Evolutionary conservation across 169 alveolate genomes (phyloP).

Genomic region (Hepatocystis sp.): DNA sequence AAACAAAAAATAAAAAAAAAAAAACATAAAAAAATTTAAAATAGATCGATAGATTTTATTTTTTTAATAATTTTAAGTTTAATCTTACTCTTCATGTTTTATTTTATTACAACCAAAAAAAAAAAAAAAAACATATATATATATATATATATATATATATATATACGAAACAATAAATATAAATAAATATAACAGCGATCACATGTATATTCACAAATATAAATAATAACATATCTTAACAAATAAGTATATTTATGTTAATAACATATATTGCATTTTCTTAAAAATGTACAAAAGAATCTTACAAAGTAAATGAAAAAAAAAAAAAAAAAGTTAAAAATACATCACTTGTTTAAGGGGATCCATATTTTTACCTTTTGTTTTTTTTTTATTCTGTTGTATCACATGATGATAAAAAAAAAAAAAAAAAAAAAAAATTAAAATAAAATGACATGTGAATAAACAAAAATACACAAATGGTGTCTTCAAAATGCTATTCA

Average conservation of each 20-base stretch:
- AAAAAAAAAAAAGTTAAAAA: background rate
- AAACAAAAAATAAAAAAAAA: no score
- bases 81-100: background rate
- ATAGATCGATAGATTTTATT: background rate
- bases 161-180: no score
- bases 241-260: background rate
- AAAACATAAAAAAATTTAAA: background rate
- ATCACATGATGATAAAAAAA: constrained; percentile 1
- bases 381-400: constrained; percentile 32
- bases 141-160: constrained; percentile 12
- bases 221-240: no score
- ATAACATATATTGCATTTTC: background rate
- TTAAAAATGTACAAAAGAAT: background rate
- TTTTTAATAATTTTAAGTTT: background rate
- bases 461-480: background rate
- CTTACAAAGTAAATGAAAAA: constrained; percentile 15
- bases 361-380: no score
- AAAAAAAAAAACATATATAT: constrained; percentile 1
- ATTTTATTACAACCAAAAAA: background rate
- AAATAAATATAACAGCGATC: no score
- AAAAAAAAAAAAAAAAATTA: background rate
- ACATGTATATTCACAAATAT: no score
- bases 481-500: constrained; percentile 4
- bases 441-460: background rate
- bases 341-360: constrained; percentile 6